Evolutionary conservation across 257 asterid genomes (phyloP).

Genomic region (Salvia miltiorrhiza): DNA sequence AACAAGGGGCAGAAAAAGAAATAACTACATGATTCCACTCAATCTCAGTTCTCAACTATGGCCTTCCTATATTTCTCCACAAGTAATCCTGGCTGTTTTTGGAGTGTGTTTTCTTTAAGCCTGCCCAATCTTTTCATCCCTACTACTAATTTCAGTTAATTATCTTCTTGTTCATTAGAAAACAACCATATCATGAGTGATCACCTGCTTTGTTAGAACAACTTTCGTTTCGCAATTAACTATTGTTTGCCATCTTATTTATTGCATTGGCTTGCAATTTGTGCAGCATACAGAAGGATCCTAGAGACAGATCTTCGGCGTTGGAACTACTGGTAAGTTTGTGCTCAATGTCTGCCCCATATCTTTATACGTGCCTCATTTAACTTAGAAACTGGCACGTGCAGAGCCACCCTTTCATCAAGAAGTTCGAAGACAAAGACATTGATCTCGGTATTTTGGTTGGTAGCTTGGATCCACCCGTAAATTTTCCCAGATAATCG

Average conservation of each 20-base stretch:
- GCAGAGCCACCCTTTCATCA: slow-evolving; percentile 87
- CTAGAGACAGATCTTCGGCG: slow-evolving; percentile 75
- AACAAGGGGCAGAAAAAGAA: background rate
- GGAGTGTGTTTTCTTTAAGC: no score
- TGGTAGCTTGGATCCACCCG: slow-evolving; percentile 80
- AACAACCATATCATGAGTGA: background rate
- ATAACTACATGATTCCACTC: background rate
- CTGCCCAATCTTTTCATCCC: background rate
- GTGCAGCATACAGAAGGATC: slow-evolving; percentile 94
- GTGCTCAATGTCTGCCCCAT: background rate
- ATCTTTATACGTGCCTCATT: background rate
- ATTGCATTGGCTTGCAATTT: slow-evolving; percentile 14
- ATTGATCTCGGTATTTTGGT: slow-evolving; percentile 83
- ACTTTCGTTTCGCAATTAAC: background rate
- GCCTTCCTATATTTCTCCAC: no score
- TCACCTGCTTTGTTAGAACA: background rate
- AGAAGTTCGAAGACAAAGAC: slow-evolving; percentile 94
- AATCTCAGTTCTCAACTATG: background rate
- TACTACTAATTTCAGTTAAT: background rate
- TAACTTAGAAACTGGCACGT: slow-evolving; percentile 12
- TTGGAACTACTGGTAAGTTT: slow-evolving; percentile 81
- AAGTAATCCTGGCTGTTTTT: no score
- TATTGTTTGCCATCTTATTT: background rate
- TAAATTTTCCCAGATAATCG: slow-evolving; percentile 57
- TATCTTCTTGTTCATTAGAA: background rate